Evolutionary conservation across 768 basidiomycete species (phyloP), one percentile per base, ranked within the genome.

Genomic region (Suillus tomentosus): DNA sequence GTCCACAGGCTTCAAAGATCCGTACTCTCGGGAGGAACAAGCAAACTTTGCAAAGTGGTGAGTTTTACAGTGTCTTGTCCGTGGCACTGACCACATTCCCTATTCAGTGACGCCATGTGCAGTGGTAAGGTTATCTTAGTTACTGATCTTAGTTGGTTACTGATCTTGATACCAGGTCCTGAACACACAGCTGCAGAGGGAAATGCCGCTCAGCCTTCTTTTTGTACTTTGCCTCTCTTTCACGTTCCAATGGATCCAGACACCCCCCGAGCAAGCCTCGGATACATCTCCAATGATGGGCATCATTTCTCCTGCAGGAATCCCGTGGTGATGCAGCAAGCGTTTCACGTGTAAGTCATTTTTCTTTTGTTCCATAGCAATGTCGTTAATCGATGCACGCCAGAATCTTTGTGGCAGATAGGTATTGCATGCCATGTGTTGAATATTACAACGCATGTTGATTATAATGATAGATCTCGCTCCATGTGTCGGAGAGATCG

Each of bases 11-110:
- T 88, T 87, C 76, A 85, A 82, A 77, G 86, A 88, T 67, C 87
- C 87, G 0, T 88, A 88, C 64, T 81, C 85, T 15, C 78, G 78
- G 27, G 84, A 86, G 40, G 85, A 87, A 54, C 83, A 83, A 67
- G 57, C 77, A 0, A 79, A 81, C 48, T 88, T 87, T 68, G 74
- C 76, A 0, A 82, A 84, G 31, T 31, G 31, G 31, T 31, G 31
- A 50, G 80, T 70, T 36, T 34, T 37, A 17, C 14, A 57, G 24
- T 51, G 24, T 14, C 7, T 27, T 15, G 24, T 27, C 24, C 15
- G 1, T 39, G 13, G 1, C 14, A 37, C 14, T 37, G 37, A 24
- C 2, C 24, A 19, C 43, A 62, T 22, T 14, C 11, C 56, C 22
- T 62, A 8, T 50, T 27, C 54, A 85, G 84, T 65, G 84, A 86